Base-by-base conservation (phyloP, 1,284 basidiomycete genomes). In the Sporisorium graminicola region DNA sequence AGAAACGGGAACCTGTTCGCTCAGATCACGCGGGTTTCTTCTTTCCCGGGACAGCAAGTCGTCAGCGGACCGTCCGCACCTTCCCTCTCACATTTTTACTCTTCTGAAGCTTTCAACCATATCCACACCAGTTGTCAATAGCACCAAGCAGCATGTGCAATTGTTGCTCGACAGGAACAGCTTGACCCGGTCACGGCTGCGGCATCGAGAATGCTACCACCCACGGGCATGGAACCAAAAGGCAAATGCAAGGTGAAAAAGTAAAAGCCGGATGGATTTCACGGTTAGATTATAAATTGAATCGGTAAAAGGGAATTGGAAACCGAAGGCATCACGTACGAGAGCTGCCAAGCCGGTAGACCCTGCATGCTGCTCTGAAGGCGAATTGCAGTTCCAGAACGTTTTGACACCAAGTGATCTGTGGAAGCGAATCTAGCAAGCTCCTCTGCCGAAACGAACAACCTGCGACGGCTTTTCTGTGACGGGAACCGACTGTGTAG, bases 241-340 rank as follows among this genome's bases (percentile, higher is more conserved):
- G 29, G 29, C 5, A 31, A 31, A 10, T 5, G 5, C 29, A 31
- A 31, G 29, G 29, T 18, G 9, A 16, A 49, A n/a, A 47, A 27
- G 14, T 18, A 18, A 16, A 49, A 29, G 27, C 27, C 27, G 47
- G 47, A 49, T 49, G 47, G 47, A 49, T 49, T n/a, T 49, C 16
- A 10, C 26, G 47, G 29, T 49, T 14, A 29, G 27, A 49, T 29
- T 27, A 35, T 9, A 35, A 35, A 9, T 35, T 35, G 10, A 35
- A 35, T 47, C 24, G 46, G 26, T 5, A 47, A 22, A n/a, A 26
- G 27, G 5, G 12, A 44, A 20, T 10, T 4, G 22, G n/a, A n/a
- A 40, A 5, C 5, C 40, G 43, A 26, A 26, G 18, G 46, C 54
- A 57, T 51, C 52, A 63, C 61, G 54, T 63, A 63, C 60, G 60